Conservation (phyloP, 768 basidiomycete species). For the Psilocybe subaeruginosa region DNA sequence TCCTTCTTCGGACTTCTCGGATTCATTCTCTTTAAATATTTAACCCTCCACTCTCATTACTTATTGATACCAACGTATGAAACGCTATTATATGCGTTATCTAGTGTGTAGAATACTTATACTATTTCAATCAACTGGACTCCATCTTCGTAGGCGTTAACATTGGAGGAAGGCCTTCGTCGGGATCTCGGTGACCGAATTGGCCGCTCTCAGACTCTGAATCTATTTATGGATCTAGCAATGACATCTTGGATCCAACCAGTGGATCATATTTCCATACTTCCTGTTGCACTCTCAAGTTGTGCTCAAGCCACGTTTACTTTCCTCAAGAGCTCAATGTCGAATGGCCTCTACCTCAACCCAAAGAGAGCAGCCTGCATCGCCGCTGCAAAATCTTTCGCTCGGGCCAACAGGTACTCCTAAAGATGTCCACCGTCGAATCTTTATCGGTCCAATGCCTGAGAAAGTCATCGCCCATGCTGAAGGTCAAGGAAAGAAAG, state of each 20-base stretch:
- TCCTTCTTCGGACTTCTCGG: neutral
- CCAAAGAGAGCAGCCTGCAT: neutral
- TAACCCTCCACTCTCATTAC: neutral
- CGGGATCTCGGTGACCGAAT: neutral
- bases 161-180: too few species aligned
- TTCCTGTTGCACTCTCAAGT: neutral
- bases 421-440: conserved; percentile 39
- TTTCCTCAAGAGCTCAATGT: neutral
- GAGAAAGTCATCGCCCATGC: conserved; percentile 52
- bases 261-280: neutral
- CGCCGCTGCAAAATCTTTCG: neutral
- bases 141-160: too few species aligned
- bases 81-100: neutral
- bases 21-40: neutral
- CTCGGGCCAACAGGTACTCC: neutral
- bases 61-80: neutral
- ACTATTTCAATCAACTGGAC: neutral
- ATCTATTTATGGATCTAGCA: conserved; percentile 4
- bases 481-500: conserved; percentile 37
- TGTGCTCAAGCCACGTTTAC: neutral
- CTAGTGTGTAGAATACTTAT: neutral
- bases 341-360: conserved; percentile 13
- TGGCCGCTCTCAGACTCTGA: neutral
- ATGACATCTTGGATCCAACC: neutral
- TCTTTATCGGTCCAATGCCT: conserved; percentile 81